phyloP scores from a whole-genome alignment of 345 rosid genomes.

The Capsella bursapastoris region DNA sequence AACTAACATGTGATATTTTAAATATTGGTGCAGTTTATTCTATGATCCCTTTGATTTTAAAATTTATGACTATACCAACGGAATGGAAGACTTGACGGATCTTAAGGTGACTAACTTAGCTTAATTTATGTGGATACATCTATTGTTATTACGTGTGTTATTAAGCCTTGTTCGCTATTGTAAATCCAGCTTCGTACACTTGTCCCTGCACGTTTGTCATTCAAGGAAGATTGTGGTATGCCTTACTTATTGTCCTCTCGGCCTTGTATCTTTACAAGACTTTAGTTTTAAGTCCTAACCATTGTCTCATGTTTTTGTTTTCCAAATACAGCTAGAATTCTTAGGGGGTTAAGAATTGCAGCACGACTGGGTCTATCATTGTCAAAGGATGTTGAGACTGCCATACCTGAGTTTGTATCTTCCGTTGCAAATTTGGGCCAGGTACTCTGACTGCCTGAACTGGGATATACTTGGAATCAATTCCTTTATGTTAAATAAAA shows the following conservation, averaged over 20 bases:
- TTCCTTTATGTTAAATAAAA: not conserved
- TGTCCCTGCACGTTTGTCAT: constrained; percentile 75
- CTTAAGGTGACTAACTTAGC: constrained; percentile 61
- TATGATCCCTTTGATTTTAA: constrained; percentile 64
- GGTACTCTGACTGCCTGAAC: constrained; percentile 51
- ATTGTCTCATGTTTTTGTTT: constrained; percentile 1
- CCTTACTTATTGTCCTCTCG: constrained; percentile 40
- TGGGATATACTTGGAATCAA: constrained; percentile 9
- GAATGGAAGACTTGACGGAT: constrained; percentile 72
- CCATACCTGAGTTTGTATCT: constrained; percentile 63
- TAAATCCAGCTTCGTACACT: constrained; percentile 72
- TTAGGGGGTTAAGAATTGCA: constrained; percentile 89
- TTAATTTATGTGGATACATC: constrained; percentile 18
- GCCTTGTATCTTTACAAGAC: constrained; percentile 26
- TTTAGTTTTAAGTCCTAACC: constrained; percentile 30
- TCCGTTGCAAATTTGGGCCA: constrained; percentile 59
- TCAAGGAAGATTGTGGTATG: constrained; percentile 88
- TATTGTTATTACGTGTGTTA: constrained; percentile 12
- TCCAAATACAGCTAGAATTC: constrained; percentile 74
- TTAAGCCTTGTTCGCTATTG: constrained; percentile 31
- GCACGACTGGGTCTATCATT: constrained; percentile 80
- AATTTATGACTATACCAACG: constrained; percentile 78
- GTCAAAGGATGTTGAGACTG: constrained; percentile 66
- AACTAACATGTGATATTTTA: constrained; percentile 24
- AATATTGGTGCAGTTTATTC: constrained; percentile 39